Evolutionary conservation across 345 rosid genomes (phyloP).

Genomic region (Eucalyptus curtisii): DNA sequence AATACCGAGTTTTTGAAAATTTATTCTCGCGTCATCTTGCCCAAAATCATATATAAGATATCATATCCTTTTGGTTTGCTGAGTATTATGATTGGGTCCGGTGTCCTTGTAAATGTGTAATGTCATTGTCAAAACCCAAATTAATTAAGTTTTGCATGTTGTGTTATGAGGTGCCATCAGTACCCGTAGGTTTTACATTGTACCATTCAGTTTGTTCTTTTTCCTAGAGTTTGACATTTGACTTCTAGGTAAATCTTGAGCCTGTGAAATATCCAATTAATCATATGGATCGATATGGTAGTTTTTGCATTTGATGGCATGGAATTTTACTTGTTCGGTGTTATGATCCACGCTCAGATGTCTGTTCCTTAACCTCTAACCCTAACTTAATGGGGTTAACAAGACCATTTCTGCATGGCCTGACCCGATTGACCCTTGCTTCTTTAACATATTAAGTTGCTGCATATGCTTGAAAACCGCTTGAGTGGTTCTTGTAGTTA

Average conservation of each 20-base stretch:
- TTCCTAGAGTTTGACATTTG: neutral
- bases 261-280: neutral
- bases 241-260: neutral
- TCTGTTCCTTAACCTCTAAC: neutral
- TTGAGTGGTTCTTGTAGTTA: neutral
- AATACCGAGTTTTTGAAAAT: neutral
- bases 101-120: neutral
- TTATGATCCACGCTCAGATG: neutral
- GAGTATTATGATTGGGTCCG: neutral
- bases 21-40: neutral
- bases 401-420: neutral
- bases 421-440: neutral
- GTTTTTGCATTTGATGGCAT: neutral
- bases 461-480: neutral
- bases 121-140: neutral
- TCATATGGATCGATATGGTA: neutral
- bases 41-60: neutral
- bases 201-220: slow-evolving; percentile 36
- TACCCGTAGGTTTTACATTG: slow-evolving; percentile 34
- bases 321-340: neutral
- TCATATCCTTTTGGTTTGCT: neutral
- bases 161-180: neutral
- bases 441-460: neutral
- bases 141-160: neutral
- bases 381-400: neutral